Base-by-base conservation (phyloP, 257 asterid genomes). In the Solanum lignicaule region DNA sequence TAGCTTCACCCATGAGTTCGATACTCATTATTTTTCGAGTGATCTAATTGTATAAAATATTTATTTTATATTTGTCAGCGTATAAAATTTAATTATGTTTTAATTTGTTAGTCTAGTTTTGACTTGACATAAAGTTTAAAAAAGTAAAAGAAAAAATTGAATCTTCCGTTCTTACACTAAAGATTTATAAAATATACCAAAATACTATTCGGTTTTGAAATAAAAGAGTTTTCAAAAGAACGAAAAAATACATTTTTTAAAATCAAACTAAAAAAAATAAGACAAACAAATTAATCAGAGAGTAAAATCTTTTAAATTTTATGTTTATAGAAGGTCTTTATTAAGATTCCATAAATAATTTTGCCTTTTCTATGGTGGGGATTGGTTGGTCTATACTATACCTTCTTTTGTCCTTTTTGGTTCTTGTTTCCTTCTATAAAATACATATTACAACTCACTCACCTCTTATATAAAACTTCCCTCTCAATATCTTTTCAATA, bases 361-460 rank as follows among this genome's bases (percentile, higher is more conserved):
- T 83, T 83, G 84, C 41, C 71, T 88, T 74, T 84, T 83, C 88
- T 69, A 84, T 84, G 86, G 87, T 72, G 85, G 86, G 82, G 90
- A 89, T 90, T 83, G 88, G 91, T 76, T 81, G 89, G 87, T 83
- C 68, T 27, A 31, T 91, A 90, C 87, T 18, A 83, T 39, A 87
- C 36, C 85, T 25, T 31, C 79, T 78, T 86, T 35, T 72, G 48
- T 71, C 55, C 88, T 87, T 76, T 89, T 89, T 88, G 71, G 66
- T 87, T 86, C 15, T 84, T 5, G 14, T 83, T 84, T 74, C 87
- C 15, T 90, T 90, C 92, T 95, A 95, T 94, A 93, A 41, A 94
- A 90, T 21, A 83, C 87, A 84, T 89, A 73, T 76, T 33, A 81
- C 89, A 87, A 85, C 31, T 74, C 83, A 73, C 87, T 76, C 85